These are phyloP conservation scores for Capronia americana DNA, from an alignment of 2,329 filamentous ascomycete genomes.

Conservation along the genomic window DNA sequence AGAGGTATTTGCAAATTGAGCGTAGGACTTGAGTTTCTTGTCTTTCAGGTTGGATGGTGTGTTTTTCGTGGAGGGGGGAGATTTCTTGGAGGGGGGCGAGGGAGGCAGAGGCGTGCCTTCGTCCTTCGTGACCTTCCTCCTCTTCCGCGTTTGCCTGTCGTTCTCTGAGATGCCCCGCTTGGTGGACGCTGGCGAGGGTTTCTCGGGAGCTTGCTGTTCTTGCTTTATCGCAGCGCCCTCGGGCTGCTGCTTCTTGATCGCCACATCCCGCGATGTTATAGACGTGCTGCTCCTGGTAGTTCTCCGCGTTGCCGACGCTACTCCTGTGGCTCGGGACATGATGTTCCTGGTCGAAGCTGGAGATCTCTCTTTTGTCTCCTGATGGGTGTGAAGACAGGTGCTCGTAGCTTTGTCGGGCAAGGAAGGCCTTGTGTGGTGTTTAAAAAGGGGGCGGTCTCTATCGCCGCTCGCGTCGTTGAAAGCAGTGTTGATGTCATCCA, in stretches of 20 bases:
- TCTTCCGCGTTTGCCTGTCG: conserved; percentile 11
- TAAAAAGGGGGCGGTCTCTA: background rate
- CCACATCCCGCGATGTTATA: background rate
- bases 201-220: conserved; percentile 24
- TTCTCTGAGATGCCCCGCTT: conserved; percentile 21
- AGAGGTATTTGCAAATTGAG: conserved; percentile 55
- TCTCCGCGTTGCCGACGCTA: conserved; percentile 23
- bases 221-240: conserved; percentile 23
- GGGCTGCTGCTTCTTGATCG: conserved; percentile 17
- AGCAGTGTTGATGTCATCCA: conserved; percentile 21
- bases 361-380: background rate
- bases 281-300: conserved; percentile 26
- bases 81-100: conserved; percentile 40
- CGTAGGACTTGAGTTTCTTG: conserved; percentile 46
- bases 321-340: conserved; percentile 21
- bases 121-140: conserved; percentile 32
- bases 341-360: background rate
- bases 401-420: background rate
- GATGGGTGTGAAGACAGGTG: background rate
- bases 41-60: conserved; percentile 27
- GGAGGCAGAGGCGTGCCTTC: background rate
- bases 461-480: background rate
- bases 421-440: background rate
- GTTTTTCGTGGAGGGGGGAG: conserved; percentile 8
- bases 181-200: background rate